These are phyloP conservation scores for Aspergillus conjunctus DNA, from an alignment of 495 filamentous ascomycete genomes.

Conservation along the genomic window DNA sequence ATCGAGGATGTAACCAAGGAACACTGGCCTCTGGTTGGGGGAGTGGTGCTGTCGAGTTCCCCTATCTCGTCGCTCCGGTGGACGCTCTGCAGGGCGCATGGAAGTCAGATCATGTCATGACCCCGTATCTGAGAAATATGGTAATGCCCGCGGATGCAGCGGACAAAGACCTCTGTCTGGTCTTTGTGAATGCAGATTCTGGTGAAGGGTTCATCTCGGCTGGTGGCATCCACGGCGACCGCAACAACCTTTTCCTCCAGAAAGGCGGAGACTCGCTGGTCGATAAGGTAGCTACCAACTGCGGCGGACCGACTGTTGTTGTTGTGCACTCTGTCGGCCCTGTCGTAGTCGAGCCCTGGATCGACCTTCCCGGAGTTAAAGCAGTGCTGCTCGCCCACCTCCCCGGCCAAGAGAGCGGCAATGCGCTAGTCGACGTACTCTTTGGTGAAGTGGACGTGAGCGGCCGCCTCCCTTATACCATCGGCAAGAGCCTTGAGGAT, in stretches of 20 bases:
- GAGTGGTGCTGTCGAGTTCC: constrained; percentile 83
- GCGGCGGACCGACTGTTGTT: constrained; percentile 76
- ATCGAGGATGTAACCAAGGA: constrained; percentile 79
- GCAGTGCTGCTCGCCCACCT: constrained; percentile 85
- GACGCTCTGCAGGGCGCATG: constrained; percentile 66
- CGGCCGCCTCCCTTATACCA: constrained; percentile 86
- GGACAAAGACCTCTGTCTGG: constrained; percentile 66
- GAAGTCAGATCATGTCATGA: constrained; percentile 59
- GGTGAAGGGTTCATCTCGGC: constrained; percentile 67
- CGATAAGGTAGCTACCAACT: constrained; percentile 66
- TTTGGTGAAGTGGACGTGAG: constrained; percentile 86
- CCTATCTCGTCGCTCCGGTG: constrained; percentile 73
- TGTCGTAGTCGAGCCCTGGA: constrained; percentile 81
- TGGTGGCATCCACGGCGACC: constrained; percentile 72
- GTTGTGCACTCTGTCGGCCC: constrained; percentile 92
- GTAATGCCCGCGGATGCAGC: constrained; percentile 39
- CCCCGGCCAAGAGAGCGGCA: constrained; percentile 88
- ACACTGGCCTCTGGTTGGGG: constrained; percentile 90
- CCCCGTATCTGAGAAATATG: constrained; percentile 62
- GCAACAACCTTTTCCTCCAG: constrained; percentile 78
- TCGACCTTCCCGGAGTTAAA: constrained; percentile 75
- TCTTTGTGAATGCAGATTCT: constrained; percentile 62
- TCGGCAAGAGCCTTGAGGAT: constrained; percentile 77
- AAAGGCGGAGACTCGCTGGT: constrained; percentile 78
- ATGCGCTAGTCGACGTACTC: constrained; percentile 79